Percentiles rank a stretch among this genome's conserved stretches.
phyloP scores from a whole-genome alignment of 306 rosid genomes.

The Dicorynia guianensis region DNA sequence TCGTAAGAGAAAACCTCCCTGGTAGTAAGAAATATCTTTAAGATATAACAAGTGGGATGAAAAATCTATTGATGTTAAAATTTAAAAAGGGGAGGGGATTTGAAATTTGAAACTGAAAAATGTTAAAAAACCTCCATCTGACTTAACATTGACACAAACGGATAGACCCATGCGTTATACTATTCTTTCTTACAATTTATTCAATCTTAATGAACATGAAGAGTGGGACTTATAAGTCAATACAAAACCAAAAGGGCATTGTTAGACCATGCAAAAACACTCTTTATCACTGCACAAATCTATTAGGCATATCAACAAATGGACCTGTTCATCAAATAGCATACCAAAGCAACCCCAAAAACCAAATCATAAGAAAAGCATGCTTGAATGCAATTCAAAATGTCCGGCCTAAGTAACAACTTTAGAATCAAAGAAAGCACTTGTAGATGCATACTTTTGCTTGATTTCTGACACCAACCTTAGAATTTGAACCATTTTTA shows the following conservation, averaged over 20 bases:
- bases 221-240: not conserved
- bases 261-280: not conserved
- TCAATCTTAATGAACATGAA: not conserved
- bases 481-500: constrained; percentile 41
- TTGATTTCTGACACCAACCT: constrained; percentile 37
- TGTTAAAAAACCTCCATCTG: too few species aligned
- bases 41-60: not conserved
- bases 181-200: not conserved
- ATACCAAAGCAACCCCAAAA: constrained; percentile 16
- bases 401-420: constrained; percentile 1
- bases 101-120: not conserved
- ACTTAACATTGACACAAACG: not conserved
- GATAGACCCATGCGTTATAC: not conserved
- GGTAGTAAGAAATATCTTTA: not conserved
- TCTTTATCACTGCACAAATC: not conserved
- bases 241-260: not conserved
- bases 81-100: not conserved
- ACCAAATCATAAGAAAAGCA: constrained; percentile 2
- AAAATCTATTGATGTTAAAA: not conserved
- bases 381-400: constrained; percentile 4
- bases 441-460: not conserved
- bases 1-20: not conserved
- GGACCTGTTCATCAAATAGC: not conserved
- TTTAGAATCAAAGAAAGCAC: not conserved
- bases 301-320: not conserved